Evolutionary conservation across 257 asterid genomes (phyloP), one percentile per base, ranked within the genome.

Genomic region (Schizonepeta tenuifolia): DNA sequence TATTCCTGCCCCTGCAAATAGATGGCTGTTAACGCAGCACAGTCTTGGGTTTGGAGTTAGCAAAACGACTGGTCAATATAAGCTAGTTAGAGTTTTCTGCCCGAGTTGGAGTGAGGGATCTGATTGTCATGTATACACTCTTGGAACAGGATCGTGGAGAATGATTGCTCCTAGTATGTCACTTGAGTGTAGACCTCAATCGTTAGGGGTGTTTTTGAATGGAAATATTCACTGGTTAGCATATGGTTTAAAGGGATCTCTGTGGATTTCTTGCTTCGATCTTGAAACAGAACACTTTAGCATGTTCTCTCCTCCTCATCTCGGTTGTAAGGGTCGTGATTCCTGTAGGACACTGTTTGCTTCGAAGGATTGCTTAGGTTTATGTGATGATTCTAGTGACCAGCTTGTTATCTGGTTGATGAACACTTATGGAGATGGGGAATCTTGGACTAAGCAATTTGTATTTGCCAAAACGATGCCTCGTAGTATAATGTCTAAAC

Each of bases 401-500:
- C 4, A 28, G 33, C 3, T 28, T 28, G 33, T 28, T 1, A 28
- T 28, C 33, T 28, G 33, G 33, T 28, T 28, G 33, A 28, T 28
- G 33, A 3, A 28, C 33, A 1, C 33, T 28, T 28, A 28, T 28
- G 18, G 17, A 15, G 54, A 47, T 47, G 54, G 13, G 8, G n/a
- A 47, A 5, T 47, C 54, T 15, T 47, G 55, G 55, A 49, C 55
- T 1, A 49, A 49, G 55, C 20, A 15, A 15, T 15, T 49, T 49
- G 20, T 15, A 22, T 6, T 49, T 21, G 0, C 21, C 21, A 15
- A 15, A 15, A 49, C 6, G 55, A 12, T 0, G 12, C 12, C 10
- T 9, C 1, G 3, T 40, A 4, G 7, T 0, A 0, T 5, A 4
- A 4, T 5, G 4, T 2, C 4, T 28, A 1, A 1, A 31, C 1